These are phyloP conservation scores for Cystofilobasidium macerans DNA, from an alignment of 768 basidiomycete species.

Conservation along the genomic window DNA sequence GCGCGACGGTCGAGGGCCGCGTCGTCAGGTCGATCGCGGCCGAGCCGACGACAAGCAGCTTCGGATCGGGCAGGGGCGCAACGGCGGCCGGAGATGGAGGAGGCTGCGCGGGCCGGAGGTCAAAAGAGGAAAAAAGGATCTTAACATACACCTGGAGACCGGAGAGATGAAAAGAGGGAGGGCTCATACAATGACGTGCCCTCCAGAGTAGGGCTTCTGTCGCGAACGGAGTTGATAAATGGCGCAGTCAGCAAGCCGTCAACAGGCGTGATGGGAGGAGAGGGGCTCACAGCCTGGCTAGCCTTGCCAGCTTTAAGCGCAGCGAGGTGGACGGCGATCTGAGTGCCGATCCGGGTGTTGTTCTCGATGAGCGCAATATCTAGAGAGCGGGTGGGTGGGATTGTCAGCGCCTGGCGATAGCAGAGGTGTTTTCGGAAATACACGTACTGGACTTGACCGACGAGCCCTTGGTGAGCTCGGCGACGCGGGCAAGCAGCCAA, in stretches of 20 bases:
- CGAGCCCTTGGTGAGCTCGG: conserved; percentile 67
- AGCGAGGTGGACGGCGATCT: conserved; percentile 30
- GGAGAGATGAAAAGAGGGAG: neutral
- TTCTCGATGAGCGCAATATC: conserved; percentile 86
- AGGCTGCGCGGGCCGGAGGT: neutral
- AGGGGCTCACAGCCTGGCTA: neutral
- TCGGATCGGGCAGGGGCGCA: conserved; percentile 22
- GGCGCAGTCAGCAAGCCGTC: too few relatives aligned
- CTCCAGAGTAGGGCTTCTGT: neutral
- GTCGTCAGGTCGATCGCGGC: conserved; percentile 61
- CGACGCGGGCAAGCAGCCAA: conserved; percentile 76
- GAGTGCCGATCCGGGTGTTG: conserved; percentile 63
- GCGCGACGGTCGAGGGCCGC: neutral
- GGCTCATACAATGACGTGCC: conserved; percentile 7
- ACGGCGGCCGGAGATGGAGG: neutral
- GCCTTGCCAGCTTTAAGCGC: conserved; percentile 11
- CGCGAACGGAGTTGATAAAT: too few relatives aligned
- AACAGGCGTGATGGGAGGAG: neutral
- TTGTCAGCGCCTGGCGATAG: too few relatives aligned
- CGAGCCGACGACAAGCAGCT: conserved; percentile 65
- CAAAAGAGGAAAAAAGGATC: conserved; percentile 1
- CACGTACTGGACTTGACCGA: conserved; percentile 53
- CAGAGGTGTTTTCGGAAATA: conserved; percentile 14
- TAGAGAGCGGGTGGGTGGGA: too few relatives aligned
- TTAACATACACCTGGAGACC: too few relatives aligned